These are phyloP conservation scores for Tilletia walkeri DNA, from an alignment of 1,284 basidiomycete species.

Conservation along the genomic window DNA sequence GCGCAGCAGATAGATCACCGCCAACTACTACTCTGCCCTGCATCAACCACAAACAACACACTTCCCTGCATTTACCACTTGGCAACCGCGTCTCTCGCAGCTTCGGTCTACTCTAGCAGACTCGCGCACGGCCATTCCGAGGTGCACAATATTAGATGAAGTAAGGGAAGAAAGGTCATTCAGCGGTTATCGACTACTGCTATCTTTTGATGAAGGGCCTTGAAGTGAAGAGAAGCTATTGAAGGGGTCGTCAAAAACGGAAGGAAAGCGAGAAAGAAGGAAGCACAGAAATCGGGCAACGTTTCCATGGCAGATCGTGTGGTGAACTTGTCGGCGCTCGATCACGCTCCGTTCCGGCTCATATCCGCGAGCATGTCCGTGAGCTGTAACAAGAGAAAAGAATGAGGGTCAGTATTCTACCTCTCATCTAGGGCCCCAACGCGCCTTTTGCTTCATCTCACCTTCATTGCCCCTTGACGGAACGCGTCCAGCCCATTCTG, in stretches of 20 bases:
- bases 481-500: constrained; percentile 54
- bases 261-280: neutral
- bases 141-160: too few species aligned
- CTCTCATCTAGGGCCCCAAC: too few species aligned
- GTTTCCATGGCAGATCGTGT: neutral
- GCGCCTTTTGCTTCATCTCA: constrained; percentile 12
- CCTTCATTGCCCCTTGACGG: constrained; percentile 50
- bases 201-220: neutral
- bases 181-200: too few species aligned
- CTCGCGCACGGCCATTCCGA: too few species aligned
- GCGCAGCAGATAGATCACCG: too few species aligned
- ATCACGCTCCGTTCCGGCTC: constrained; percentile 50
- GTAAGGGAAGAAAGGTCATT: too few species aligned
- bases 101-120: too few species aligned
- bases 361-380: constrained; percentile 54
- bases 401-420: neutral
- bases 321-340: neutral
- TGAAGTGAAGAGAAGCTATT: neutral
- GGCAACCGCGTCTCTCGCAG: too few species aligned
- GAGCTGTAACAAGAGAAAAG: constrained; percentile 25
- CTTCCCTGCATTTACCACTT: too few species aligned
- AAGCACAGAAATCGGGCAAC: neutral
- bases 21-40: too few species aligned
- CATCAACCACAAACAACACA: too few species aligned
- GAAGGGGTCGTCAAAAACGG: too few species aligned